Evolutionary conservation across 257 asterid genomes (phyloP), one percentile per base, ranked within the genome.

Genomic region (Leptodermis oblonga): DNA sequence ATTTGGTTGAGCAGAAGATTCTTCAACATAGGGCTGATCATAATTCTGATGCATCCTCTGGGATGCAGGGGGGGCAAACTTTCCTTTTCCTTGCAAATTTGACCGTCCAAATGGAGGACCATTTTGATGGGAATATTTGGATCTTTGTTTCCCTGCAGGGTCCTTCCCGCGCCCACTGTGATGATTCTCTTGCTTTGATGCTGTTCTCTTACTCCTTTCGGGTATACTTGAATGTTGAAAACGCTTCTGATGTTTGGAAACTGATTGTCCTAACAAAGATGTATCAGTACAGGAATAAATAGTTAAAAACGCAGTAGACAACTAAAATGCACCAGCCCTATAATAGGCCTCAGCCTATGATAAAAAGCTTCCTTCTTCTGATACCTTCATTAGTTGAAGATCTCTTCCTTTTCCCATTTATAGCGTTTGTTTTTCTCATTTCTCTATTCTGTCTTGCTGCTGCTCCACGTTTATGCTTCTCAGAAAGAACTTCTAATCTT

Each of bases 381-480:
- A 31, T 73, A 85, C 94, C 86, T 77, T 68, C 70, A 28, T 68
- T 66, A 54, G 70, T 45, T n/a, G 69, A 62, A 69, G 84, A 59
- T 61, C 70, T 77, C 63, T 74, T 70, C 36, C 65, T 70, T 60
- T 52, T 80, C 66, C 68, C 65, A 37, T 39, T 67, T 6, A 5
- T 77, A 1, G 70, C 62, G 70, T 76, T 81, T 70, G 74, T 48
- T 82, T 55, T 84, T 68, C 92, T 78, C 73, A 55, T 70, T 53
- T 80, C 89, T 81, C 89, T 82, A 55, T 76, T 39, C 42, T 51
- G 73, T 79, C 96, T 86, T 37, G 95, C 96, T 59, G 86, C 89
- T 60, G 84, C 88, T 76, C 96, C 96, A 48, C 96, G 83, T 65
- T 62, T 78, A 73, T 90, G 96, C 82, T 90, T 90, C 80, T 90